Conservation (phyloP, 116 monocot genomes). For the Iris pallida region DNA sequence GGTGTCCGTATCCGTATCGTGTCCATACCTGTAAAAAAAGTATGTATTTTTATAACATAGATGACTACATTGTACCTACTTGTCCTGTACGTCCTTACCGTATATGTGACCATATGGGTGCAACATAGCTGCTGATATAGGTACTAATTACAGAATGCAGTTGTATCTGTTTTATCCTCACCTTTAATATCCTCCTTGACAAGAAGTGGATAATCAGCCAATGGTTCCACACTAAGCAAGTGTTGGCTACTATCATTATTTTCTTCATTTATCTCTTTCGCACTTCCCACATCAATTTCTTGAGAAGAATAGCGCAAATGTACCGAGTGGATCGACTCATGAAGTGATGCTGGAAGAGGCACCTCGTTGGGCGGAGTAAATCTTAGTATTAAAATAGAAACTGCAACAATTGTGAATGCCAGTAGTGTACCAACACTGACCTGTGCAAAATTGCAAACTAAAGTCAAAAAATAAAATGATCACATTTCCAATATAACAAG, state of each 20-base stretch:
- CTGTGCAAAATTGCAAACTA: slow-evolving; percentile 11
- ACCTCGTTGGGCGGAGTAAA: slow-evolving; percentile 86
- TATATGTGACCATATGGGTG: no score
- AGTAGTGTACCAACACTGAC: slow-evolving; percentile 60
- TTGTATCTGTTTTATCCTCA: slow-evolving; percentile 7
- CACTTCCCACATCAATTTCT: slow-evolving; percentile 22
- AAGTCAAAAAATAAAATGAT: no score
- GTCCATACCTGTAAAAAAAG: no score
- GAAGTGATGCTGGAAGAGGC: slow-evolving; percentile 66
- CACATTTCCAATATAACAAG: neutral
- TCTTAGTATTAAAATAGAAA: slow-evolving; percentile 86
- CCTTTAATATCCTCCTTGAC: slow-evolving; percentile 10
- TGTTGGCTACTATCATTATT: neutral
- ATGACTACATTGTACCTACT: no score
- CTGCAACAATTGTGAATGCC: slow-evolving; percentile 50
- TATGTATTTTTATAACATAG: no score
- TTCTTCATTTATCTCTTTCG: slow-evolving; percentile 5
- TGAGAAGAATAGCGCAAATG: slow-evolving; percentile 27
- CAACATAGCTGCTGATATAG: no score
- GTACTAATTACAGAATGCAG: neutral
- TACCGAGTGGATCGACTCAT: slow-evolving; percentile 66
- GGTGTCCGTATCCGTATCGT: no score
- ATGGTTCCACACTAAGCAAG: neutral
- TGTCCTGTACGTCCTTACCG: no score
- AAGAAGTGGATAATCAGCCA: slow-evolving; percentile 13